A percentile compares a stretch with the other conserved stretches of the same genome.
Conservation (phyloP, 306 rosid species). For the Corylus heterophylla region DNA sequence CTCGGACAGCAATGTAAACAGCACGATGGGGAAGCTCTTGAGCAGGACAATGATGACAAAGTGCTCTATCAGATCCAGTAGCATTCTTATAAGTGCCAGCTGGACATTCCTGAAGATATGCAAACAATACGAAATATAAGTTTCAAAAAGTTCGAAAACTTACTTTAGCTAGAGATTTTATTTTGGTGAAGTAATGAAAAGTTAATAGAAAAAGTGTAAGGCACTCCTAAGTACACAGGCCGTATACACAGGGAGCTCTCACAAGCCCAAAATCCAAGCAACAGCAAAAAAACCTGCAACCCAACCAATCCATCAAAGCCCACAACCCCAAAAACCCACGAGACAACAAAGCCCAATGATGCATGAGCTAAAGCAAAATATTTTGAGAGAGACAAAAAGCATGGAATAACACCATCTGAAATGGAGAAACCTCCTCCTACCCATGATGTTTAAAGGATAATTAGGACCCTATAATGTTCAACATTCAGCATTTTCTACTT, state of each 20-base stretch:
- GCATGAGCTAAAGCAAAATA: conserved; percentile 21
- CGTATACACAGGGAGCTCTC: too few species aligned
- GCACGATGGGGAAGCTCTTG: conserved; percentile 86
- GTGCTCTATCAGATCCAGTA: conserved; percentile 77
- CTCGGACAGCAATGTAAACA: conserved; percentile 70
- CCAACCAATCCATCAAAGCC: too few species aligned
- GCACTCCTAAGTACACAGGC: too few species aligned
- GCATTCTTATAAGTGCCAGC: conserved; percentile 89
- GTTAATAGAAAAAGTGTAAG: too few species aligned
- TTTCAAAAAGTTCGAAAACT: conserved; percentile 13
- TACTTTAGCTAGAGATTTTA: not conserved
- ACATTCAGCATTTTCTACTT: not conserved
- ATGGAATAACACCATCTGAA: conserved; percentile 8
- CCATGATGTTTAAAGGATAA: not conserved
- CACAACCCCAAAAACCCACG: too few species aligned
- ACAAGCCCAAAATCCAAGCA: too few species aligned
- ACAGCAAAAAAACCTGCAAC: too few species aligned
- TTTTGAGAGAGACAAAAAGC: conserved; percentile 15
- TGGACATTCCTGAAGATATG: conserved; percentile 80
- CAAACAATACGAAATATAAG: conserved; percentile 15
- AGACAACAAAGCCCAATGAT: not conserved
- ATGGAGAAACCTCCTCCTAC: conserved; percentile 15
- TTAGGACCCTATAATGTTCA: not conserved
- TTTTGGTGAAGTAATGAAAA: too few species aligned
- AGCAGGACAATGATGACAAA: conserved; percentile 77